Evolutionary conservation across 805 yeast species (phyloP).

Genomic region (Teunomyces cretensis): DNA sequence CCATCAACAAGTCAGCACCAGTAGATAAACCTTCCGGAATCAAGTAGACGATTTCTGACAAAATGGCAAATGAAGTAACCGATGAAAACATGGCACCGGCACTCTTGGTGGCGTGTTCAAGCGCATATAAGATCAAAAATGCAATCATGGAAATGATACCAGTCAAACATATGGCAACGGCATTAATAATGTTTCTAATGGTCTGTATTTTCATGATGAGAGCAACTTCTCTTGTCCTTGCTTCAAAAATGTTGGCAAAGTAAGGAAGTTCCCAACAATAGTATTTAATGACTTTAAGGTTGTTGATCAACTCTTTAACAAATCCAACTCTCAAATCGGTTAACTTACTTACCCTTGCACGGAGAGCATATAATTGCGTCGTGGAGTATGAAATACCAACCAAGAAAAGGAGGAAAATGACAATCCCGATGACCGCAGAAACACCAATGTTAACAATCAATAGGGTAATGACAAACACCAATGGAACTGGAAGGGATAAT

Average conservation of each 20-base stretch:
- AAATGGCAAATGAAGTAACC: conserved; percentile 15
- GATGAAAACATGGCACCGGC: conserved; percentile 16
- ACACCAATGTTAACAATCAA: conserved; percentile 16
- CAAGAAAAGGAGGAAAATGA: conserved; percentile 10
- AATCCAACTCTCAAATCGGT: conserved; percentile 15
- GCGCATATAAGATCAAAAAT: conserved; percentile 14
- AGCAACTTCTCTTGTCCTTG: conserved; percentile 13
- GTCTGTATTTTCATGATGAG: conserved; percentile 13
- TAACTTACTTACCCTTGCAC: conserved; percentile 9
- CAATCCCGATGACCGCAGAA: conserved; percentile 17
- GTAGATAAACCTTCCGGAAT: conserved; percentile 14
- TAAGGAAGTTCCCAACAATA: conserved; percentile 21
- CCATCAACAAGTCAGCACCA: conserved; percentile 13
- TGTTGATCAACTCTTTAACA: conserved; percentile 14
- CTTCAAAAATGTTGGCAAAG: conserved; percentile 8
- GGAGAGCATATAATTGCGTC: conserved; percentile 6
- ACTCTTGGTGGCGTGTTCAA: conserved; percentile 5
- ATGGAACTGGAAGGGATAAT: conserved; percentile 11
- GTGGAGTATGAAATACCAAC: conserved; percentile 6
- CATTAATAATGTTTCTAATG: conserved; percentile 10
- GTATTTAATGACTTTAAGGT: conserved; percentile 18
- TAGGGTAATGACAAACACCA: conserved; percentile 13
- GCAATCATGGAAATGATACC: conserved; percentile 16
- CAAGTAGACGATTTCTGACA: conserved; percentile 9
- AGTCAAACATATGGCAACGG: conserved; percentile 12